Conservation (phyloP, 768 basidiomycete genomes). For the Lentinula detonsa region DNA sequence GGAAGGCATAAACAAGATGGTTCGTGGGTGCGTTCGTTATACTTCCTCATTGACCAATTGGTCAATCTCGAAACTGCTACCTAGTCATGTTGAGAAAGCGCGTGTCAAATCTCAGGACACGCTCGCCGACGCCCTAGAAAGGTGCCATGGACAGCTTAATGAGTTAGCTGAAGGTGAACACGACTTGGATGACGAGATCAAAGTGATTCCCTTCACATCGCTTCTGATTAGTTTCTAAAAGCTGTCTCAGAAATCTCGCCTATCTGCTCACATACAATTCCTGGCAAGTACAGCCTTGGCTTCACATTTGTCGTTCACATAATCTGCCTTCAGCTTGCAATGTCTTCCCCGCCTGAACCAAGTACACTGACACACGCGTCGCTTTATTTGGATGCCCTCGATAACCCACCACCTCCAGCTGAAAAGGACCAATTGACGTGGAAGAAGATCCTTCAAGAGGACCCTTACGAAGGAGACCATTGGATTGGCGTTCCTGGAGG, state of each 20-base stretch:
- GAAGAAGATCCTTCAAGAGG: constrained; percentile 74
- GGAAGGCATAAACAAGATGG: constrained; percentile 45
- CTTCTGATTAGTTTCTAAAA: constrained; percentile 3
- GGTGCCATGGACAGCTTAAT: constrained; percentile 47
- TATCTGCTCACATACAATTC: constrained; percentile 71
- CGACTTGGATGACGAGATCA: constrained; percentile 64
- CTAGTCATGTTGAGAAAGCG: constrained; percentile 52
- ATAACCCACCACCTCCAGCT: constrained; percentile 35
- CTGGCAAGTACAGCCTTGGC: constrained; percentile 38
- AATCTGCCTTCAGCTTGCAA: constrained; percentile 35
- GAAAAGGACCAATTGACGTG: constrained; percentile 52
- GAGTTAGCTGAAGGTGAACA: constrained; percentile 37
- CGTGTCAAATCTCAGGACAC: constrained; percentile 59
- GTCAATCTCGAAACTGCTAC: constrained; percentile 23
- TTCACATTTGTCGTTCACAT: not conserved
- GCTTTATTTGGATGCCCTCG: constrained; percentile 38
- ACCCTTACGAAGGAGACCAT: constrained; percentile 82
- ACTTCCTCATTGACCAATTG: not conserved
- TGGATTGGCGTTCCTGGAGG: constrained; percentile 71
- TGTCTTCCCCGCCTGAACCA: constrained; percentile 47
- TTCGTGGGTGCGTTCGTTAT: constrained; percentile 40
- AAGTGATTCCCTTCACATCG: constrained; percentile 26
- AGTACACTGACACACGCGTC: constrained; percentile 50
- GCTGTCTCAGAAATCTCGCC: constrained; percentile 38
- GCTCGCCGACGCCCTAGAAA: constrained; percentile 54